Evolutionary conservation across 1,284 basidiomycete genomes (phyloP), one percentile per base, ranked within the genome.

Genomic region (Trametes versicolor): DNA sequence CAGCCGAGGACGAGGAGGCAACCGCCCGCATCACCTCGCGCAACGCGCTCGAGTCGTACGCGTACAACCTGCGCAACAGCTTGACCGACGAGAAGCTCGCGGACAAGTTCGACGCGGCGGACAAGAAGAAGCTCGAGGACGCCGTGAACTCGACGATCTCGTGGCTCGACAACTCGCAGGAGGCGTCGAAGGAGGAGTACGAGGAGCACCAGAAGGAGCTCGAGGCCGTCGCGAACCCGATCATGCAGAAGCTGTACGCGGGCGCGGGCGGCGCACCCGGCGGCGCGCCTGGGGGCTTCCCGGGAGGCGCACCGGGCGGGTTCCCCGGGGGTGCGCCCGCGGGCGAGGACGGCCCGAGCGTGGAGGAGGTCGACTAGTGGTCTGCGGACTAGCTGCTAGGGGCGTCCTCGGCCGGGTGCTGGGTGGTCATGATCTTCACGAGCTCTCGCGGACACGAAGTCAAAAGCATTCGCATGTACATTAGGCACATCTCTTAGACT

Each of bases 131-230:
- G 76, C 89, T 99, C 70, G 88, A 97, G 82, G 76, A 83, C 64
- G 89, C 93, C 53, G 92, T 98, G 79, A 89, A 94, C 76, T 95
- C 96, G 68, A 81, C 93, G 66, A 95, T 98, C 82, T 79, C 84
- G 66, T 97, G 94, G 94, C 91, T 99, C 73, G 97, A 98, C 78
- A 81, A 73, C 67, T 93, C 93, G 53, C 92, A 95, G 75, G 95
- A 98, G 80, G 98, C 89, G 13, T 92, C 91, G 70, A 98, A 96
- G 84, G 95, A 97, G 76, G 98, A 99, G 85, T 97, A 98, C 83
- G 93, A 96, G 80, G 87, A 87, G 77, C 93, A 92, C 83, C 97
- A 98, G 81, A 98, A 98, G 87, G 97, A 98, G 82, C 86, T 99
- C 64, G 97, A 99, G 84, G 83, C 77, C 13, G 79, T 96, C 71